Evolutionary conservation across 805 yeast genomes (phyloP).

Genomic region (Blastobotrys attinorum): DNA sequence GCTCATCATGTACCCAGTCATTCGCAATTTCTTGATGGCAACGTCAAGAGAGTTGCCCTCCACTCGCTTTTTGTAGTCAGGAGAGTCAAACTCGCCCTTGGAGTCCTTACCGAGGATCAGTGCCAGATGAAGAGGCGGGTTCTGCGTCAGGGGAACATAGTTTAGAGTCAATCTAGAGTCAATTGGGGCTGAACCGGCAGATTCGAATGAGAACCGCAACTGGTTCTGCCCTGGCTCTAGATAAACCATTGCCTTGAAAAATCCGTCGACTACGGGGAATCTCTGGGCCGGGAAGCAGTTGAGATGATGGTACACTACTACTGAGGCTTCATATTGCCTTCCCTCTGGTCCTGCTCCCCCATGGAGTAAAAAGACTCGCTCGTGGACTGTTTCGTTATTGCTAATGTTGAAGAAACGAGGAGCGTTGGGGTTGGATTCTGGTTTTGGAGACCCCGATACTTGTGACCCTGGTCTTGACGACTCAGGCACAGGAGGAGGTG

Average conservation of each 20-base stretch:
- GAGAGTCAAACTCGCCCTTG: conserved; percentile 61
- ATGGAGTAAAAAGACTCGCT: conserved; percentile 30
- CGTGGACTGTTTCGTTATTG: conserved; percentile 19
- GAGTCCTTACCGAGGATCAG: conserved; percentile 72
- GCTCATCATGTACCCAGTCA: conserved; percentile 83
- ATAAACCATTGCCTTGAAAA: conserved; percentile 69
- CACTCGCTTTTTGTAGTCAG: conserved; percentile 29
- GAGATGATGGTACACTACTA: conserved; percentile 37
- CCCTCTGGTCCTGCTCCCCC: conserved; percentile 28
- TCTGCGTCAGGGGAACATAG: conserved; percentile 50
- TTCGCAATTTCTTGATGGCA: conserved; percentile 65
- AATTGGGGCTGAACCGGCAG: conserved; percentile 3
- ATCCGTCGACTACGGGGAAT: conserved; percentile 60
- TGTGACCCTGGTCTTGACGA: not conserved
- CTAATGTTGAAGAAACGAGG: conserved; percentile 25
- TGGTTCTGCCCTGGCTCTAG: conserved; percentile 62
- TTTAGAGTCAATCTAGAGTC: conserved; percentile 30
- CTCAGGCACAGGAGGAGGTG: not conserved
- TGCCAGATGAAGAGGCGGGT: conserved; percentile 78
- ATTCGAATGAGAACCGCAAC: conserved; percentile 38
- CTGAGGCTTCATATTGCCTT: conserved; percentile 30
- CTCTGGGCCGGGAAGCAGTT: conserved; percentile 55
- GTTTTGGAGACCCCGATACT: too few relatives aligned
- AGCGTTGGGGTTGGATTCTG: not conserved
- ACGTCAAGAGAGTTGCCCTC: conserved; percentile 63